These are phyloP conservation scores for Panus rudis DNA, from an alignment of 768 basidiomycete genomes.

Conservation along the genomic window DNA sequence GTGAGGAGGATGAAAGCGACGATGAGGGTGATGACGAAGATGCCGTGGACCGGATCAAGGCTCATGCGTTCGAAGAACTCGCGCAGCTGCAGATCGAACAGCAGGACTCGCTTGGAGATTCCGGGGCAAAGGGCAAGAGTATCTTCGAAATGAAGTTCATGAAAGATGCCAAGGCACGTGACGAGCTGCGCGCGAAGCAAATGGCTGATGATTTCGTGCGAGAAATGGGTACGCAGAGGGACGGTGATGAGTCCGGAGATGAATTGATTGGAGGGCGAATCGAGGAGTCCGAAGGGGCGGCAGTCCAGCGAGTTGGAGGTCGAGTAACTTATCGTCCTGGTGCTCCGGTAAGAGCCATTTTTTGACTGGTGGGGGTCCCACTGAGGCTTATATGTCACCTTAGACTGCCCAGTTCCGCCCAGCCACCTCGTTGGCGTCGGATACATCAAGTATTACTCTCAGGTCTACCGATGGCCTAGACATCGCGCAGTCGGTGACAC, in stretches of 20 bases:
- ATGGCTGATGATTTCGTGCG: constrained; percentile 66
- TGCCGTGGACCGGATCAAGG: constrained; percentile 45
- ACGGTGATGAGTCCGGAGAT: constrained; percentile 23
- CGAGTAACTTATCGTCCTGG: constrained; percentile 59
- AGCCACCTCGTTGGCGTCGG: constrained; percentile 33
- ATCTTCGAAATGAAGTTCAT: constrained; percentile 98
- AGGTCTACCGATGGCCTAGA: constrained; percentile 49
- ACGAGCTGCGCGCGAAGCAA: constrained; percentile 47
- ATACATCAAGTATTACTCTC: constrained; percentile 64
- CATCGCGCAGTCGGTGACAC: constrained; percentile 15
- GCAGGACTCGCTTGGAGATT: constrained; percentile 20
- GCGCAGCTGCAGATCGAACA: constrained; percentile 38
- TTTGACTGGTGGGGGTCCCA: background rate
- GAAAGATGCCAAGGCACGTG: constrained; percentile 80
- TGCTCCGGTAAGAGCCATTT: constrained; percentile 18
- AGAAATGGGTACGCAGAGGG: constrained; percentile 50
- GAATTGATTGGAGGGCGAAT: no score
- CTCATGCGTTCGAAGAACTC: constrained; percentile 74
- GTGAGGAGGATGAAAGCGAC: constrained; percentile 34
- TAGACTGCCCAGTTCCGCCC: constrained; percentile 15
- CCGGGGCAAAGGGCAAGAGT: constrained; percentile 45
- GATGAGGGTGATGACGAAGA: constrained; percentile 36
- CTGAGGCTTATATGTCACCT: background rate
- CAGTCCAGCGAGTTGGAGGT: constrained; percentile 57
- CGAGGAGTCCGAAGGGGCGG: constrained; percentile 31